A percentile compares a stretch with the other conserved stretches of the same genome.
Evolutionary conservation across 2,329 filamentous ascomycete species (phyloP).

Genomic region (Clonostachys rhizophaga): DNA sequence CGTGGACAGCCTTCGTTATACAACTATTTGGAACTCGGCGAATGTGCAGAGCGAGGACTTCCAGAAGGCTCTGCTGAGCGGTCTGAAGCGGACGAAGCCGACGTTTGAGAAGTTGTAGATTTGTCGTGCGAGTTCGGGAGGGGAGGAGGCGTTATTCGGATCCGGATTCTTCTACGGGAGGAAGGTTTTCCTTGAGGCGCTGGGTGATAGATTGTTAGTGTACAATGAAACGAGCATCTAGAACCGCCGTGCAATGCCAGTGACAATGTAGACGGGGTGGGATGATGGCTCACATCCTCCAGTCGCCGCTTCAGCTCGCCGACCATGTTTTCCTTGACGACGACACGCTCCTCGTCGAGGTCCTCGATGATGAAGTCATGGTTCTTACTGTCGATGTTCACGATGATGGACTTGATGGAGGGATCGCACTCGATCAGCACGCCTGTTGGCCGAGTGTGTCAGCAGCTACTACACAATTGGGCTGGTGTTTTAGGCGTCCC

Average conservation of each 20-base stretch:
- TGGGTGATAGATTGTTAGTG: constrained; percentile 10
- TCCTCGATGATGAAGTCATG: constrained; percentile 78
- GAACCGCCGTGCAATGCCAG: background rate
- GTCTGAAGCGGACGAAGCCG: constrained; percentile 72
- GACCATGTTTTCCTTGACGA: constrained; percentile 73
- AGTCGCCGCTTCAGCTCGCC: constrained; percentile 61
- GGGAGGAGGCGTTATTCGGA: constrained; percentile 29
- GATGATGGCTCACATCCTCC: constrained; percentile 50
- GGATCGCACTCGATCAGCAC: constrained; percentile 78
- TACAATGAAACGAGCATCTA: constrained; percentile 6
- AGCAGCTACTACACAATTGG: background rate
- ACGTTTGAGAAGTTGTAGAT: constrained; percentile 77
- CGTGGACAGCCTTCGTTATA: constrained; percentile 77
- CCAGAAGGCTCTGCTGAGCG: constrained; percentile 66
- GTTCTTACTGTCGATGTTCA: constrained; percentile 66
- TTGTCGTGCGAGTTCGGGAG: background rate
- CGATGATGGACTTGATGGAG: constrained; percentile 82
- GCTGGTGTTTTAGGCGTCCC: background rate
- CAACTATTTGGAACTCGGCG: constrained; percentile 80
- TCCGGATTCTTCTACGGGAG: constrained; percentile 45
- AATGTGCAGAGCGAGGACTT: constrained; percentile 81
- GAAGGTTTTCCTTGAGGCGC: constrained; percentile 47
- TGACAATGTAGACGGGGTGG: background rate
- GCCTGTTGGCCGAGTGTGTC: constrained; percentile 32
- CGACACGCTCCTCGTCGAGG: constrained; percentile 69